Evolutionary conservation across 2,329 filamentous ascomycete species (phyloP).

Genomic region (Hypoxylon sp.): DNA sequence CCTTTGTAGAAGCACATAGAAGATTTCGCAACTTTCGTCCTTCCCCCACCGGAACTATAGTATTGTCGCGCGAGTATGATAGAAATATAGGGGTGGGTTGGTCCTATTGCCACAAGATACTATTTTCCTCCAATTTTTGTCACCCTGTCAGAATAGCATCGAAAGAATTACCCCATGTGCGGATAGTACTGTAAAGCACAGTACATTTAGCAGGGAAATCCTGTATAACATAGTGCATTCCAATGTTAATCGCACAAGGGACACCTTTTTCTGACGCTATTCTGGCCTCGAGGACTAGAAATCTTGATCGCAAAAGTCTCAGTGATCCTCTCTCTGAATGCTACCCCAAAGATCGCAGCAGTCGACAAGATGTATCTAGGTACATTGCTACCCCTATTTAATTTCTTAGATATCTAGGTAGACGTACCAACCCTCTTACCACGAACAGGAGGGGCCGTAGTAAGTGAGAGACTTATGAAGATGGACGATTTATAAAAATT

Average conservation of each 20-base stretch:
- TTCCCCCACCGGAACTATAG: background rate
- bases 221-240: no score
- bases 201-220: no score
- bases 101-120: background rate
- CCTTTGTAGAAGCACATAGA: background rate
- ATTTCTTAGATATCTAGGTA: no score
- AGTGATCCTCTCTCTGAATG: no score
- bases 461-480: background rate
- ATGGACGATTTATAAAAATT: background rate
- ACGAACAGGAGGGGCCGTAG: background rate
- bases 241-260: no score
- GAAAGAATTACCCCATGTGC: no score
- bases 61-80: background rate
- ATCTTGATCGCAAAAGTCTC: no score
- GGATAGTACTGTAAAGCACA: no score
- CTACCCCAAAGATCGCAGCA: background rate
- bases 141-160: background rate
- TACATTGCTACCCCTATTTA: conserved; percentile 1
- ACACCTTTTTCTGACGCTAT: no score
- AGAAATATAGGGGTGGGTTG: background rate
- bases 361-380: background rate
- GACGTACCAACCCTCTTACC: background rate
- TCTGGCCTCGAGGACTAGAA: no score
- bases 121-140: background rate
- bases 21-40: background rate